Evolutionary conservation across 768 basidiomycete species (phyloP), one percentile per base, ranked within the genome.

Genomic region (Pleurotus tuber-regium): DNA sequence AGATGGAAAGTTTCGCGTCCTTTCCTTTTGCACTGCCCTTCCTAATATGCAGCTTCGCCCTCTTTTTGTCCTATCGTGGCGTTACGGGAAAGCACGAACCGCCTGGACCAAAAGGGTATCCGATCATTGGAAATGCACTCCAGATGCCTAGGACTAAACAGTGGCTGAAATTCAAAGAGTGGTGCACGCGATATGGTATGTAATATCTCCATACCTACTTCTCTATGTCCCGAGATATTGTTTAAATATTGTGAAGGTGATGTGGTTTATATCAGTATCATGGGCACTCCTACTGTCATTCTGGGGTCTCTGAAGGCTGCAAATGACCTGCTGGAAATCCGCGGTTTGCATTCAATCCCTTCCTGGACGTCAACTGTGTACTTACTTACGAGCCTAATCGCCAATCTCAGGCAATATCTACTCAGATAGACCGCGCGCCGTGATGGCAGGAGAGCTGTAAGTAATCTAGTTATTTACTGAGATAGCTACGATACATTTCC

Each of bases 131-230:
- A 21, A 61, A 61, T 35, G 52, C 48, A n/a, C 53, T 61, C 18
- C 55, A 61, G 31, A 59, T 61, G 9, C 60, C 60, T 3, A 43
- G 46, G 38, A 46, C 53, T 30, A 54, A 52, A 14, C 58, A 59
- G 30, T 61, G 60, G 60, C 29, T 59, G 28, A 59, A 51, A 29
- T 62, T 55, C 51, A 55, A 50, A 11, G 55, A 61, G 16, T 62
- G 61, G 61, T 51, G 44, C 26, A 52, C 46, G 28, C 36, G 43
- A 51, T 62, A 62, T 40, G 61, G 61, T 47, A n/a, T 43, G 56
- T 57, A 26, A 28, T 41, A 18, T 18, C 11, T 7, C 7, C 26
- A n/a, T n/a, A n/a, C n/a, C n/a, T n/a, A n/a, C n/a, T n/a, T n/a
- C n/a, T n/a, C n/a, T n/a, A n/a, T n/a, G n/a, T n/a, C n/a, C 6